Percentiles rank a stretch among this genome's conserved stretches.
Conservation (phyloP, 768 basidiomycete species). For the Mycena rebaudengoi region DNA sequence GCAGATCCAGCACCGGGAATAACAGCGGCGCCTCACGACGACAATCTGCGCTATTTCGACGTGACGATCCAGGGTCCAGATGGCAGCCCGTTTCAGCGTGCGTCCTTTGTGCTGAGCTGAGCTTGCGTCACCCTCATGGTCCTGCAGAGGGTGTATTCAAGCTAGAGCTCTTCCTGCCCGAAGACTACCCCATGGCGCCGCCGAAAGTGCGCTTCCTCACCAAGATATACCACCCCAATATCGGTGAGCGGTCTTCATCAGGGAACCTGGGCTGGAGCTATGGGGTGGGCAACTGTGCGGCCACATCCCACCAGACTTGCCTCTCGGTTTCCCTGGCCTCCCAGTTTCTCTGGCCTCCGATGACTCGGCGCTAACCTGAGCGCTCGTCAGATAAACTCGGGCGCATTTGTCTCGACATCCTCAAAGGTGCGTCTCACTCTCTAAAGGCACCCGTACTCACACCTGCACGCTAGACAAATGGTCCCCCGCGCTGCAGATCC, state of each 20-base stretch:
- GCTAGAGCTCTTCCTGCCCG: slow-evolving; percentile 97
- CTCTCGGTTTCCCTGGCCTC: neutral
- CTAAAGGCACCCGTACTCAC: neutral
- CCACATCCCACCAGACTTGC: too few species aligned
- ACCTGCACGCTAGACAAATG: slow-evolving; percentile 80
- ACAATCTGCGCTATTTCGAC: slow-evolving; percentile 98
- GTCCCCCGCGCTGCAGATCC: slow-evolving; percentile 98
- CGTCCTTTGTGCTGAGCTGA: slow-evolving; percentile 30
- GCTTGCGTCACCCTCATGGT: slow-evolving; percentile 13
- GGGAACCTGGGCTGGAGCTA: too few species aligned
- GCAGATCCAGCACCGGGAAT: slow-evolving; percentile 98
- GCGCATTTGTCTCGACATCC: slow-evolving; percentile 96
- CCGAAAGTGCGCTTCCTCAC: slow-evolving; percentile 98
- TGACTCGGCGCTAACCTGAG: slow-evolving; percentile 10
- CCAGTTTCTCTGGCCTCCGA: neutral
- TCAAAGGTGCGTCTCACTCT: slow-evolving; percentile 74
- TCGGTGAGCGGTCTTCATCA: too few species aligned
- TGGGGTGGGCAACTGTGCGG: too few species aligned
- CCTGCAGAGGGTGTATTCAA: slow-evolving; percentile 86
- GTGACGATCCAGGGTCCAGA: slow-evolving; percentile 96
- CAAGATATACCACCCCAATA: slow-evolving; percentile 99
- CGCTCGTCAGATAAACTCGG: slow-evolving; percentile 87
- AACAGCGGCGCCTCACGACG: slow-evolving; percentile 93
- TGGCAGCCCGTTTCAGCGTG: slow-evolving; percentile 91
- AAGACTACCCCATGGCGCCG: slow-evolving; percentile 99